Base-by-base conservation (phyloP, 495 filamentous ascomycete genomes). In the Hypoxylon crocopeplum region DNA sequence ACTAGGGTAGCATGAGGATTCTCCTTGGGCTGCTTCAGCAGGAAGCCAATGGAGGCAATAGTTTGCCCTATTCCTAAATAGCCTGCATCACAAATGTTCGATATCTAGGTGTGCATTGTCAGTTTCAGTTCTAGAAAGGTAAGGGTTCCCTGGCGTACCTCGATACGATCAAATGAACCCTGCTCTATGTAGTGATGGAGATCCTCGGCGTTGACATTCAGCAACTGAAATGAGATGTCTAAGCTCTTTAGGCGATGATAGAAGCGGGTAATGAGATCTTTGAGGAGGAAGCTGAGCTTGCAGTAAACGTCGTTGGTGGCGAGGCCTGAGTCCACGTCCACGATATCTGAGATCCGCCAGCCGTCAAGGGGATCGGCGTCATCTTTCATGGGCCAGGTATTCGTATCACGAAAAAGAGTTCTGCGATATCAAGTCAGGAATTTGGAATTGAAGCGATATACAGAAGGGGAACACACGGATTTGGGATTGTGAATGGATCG, bases 251-350 rank as follows among this genome's bases (percentile, higher is more conserved):
- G 16, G 17, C 56, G 55, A 3, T 15, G 10, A 17, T 55, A 45
- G 27, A 68, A 68, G 11, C 30, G 32, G 10, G 19, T n/a, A 7
- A 74, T 33, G 2, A 57, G n/a, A 24, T 22, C 54, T 7, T 39
- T 45, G 22, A 75, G 37, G 34, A 68, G 49, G 32, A 50, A 48
- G 32, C 45, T 62, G 0, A 75, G 32, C 29, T 71, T 72, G 39
- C 71, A 71, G 54, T 73, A 74, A 5, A 61, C 32, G 41, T 75
- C 72, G 19, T 60, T 64, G 5, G 48, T 66, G 27, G 58, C 49
- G 4, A 36, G 17, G 8, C 50, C 58, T 7, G 36, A 27, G 19
- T 20, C 33, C 7, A 38, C 60, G 11, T 42, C 30, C 3, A 33
- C n/a, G 15, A 71, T 58, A 6, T 66, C 65, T 25, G 57, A 17